Conservation (phyloP, 2,329 filamentous ascomycete genomes). For the Emmonsiellopsis sp. region DNA sequence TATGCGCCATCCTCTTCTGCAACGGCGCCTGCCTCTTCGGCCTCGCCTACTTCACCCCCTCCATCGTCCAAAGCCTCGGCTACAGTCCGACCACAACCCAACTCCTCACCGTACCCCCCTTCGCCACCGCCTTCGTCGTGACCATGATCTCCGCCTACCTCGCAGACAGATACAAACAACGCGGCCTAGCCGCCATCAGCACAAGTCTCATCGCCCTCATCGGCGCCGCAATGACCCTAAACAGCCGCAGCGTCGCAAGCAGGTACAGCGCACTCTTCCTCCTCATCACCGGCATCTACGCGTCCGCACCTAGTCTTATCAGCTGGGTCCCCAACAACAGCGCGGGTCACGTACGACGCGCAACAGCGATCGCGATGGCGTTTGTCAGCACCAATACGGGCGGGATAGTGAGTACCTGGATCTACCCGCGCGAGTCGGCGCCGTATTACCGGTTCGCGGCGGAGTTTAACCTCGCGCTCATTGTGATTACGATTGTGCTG, state of each 20-base stretch:
- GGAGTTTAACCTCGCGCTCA: slow-evolving; percentile 2
- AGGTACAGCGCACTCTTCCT: slow-evolving; percentile 59
- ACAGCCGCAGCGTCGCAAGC: slow-evolving; percentile 41
- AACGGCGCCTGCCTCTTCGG: slow-evolving; percentile 24
- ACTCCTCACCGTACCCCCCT: slow-evolving; percentile 29
- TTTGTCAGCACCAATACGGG: slow-evolving; percentile 54
- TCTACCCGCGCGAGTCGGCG: not conserved
- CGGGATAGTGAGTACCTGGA: slow-evolving; percentile 2
- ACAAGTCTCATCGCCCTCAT: slow-evolving; percentile 53
- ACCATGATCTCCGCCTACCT: slow-evolving; percentile 33
- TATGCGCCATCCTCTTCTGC: slow-evolving; percentile 11
- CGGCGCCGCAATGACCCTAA: slow-evolving; percentile 57
- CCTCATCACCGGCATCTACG: slow-evolving; percentile 58
- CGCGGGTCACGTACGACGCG: slow-evolving; percentile 60
- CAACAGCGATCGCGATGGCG: slow-evolving; percentile 57
- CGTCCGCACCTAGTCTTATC: slow-evolving; percentile 53
- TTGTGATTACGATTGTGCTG: slow-evolving; percentile 1
- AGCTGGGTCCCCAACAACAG: slow-evolving; percentile 62
- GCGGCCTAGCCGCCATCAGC: slow-evolving; percentile 54
- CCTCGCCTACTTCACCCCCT: slow-evolving; percentile 29
- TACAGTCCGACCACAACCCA: slow-evolving; percentile 30
- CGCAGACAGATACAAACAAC: slow-evolving; percentile 13
- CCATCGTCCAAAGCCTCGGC: slow-evolving; percentile 32
- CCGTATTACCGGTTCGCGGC: slow-evolving; percentile 5
- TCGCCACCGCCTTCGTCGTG: slow-evolving; percentile 9